Evolutionary conservation across 2,329 filamentous ascomycete genomes (phyloP).

Genomic region (Cytospora chrysosperma): DNA sequence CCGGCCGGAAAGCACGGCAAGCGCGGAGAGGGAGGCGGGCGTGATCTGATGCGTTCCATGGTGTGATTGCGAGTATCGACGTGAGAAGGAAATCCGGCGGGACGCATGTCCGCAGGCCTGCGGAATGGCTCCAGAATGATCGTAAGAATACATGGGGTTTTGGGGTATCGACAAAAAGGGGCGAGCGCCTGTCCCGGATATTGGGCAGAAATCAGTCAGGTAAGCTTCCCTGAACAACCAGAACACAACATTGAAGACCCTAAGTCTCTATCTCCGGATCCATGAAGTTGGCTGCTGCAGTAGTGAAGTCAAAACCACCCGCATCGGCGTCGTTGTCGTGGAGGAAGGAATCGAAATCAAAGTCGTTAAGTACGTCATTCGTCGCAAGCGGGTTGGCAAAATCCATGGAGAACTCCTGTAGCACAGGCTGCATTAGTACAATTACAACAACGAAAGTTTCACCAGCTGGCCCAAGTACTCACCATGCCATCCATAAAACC

Average conservation of each 20-base stretch:
- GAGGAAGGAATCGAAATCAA: constrained; percentile 68
- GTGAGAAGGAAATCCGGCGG: neutral
- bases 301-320: constrained; percentile 59
- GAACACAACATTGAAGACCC: neutral
- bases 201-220: constrained; percentile 1
- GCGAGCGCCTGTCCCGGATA: constrained; percentile 17
- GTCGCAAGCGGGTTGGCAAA: constrained; percentile 55
- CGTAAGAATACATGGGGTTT: constrained; percentile 24
- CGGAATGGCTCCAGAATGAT: constrained; percentile 14
- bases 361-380: constrained; percentile 62
- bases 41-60: neutral
- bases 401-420: constrained; percentile 50
- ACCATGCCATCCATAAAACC: constrained; percentile 54
- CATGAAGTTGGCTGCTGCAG: constrained; percentile 50
- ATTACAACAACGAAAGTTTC: neutral
- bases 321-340: constrained; percentile 54
- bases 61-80: constrained; percentile 3
- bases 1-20: neutral
- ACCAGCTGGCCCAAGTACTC: constrained; percentile 29
- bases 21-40: neutral
- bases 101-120: constrained; percentile 1
- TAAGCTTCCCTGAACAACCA: neutral
- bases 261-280: constrained; percentile 49
- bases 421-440: constrained; percentile 26
- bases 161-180: constrained; percentile 26